Evolutionary conservation across 2,329 filamentous ascomycete species (phyloP), one percentile per base, ranked within the genome.

Genomic region (Hymenotorrendiella dingleyae): DNA sequence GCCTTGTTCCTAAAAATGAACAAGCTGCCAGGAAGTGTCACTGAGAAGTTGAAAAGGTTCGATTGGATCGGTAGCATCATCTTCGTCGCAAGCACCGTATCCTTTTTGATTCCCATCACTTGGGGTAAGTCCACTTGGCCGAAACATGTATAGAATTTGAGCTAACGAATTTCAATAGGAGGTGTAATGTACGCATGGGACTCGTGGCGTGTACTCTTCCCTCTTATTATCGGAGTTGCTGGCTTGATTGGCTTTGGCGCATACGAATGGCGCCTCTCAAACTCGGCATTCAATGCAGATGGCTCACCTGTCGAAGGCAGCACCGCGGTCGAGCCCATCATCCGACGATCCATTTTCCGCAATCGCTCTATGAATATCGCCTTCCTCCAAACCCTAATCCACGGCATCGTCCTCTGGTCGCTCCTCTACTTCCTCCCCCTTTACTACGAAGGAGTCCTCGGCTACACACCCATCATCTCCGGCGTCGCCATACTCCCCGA

Each of bases 121-220:
- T 81, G 78, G 69, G 82, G 54, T 51, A 47, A 47, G 43, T 12
- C 11, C 14, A 42, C 20, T 3, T 3, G 2, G 17, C 6, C 20
- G 19, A 20, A 4, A 42, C 9, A 20, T 20, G 5, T 16, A 4
- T 10, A 22, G 23, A 16, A 38, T 20, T 26, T 9, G 6, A 16
- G 32, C 16, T 26, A 36, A 33, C 80, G 7, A n/a, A 40, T 17
- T 12, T 27, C 12, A 22, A n/a, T 33, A 52, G 49, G 80, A 8
- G 81, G 80, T 27, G 70, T 83, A 7, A 74, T 80, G 63, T 85
- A 82, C 56, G 55, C 69, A 0, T 86, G 82, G 82, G 58, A 64
- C 33, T 78, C 71, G 3, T 83, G 75, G 70, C 68, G 70, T 1
- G 81, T 78, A 0, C 63, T 86, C 2, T 69, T 81, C 1, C 82